Conservation (phyloP, 345 rosid genomes). For the Murraya paniculata region DNA sequence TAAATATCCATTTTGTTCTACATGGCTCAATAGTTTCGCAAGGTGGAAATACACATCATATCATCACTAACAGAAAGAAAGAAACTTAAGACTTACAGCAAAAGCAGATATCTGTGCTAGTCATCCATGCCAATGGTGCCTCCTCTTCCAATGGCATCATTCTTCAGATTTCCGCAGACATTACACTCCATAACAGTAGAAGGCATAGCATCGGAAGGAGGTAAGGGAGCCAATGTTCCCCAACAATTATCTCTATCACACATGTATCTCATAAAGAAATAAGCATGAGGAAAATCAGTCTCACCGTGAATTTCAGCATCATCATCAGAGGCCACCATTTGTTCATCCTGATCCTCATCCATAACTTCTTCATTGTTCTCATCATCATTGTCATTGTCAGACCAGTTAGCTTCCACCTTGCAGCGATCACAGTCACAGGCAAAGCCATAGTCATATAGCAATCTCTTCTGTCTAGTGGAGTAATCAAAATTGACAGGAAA, state of each 20-base stretch:
- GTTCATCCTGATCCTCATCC: conserved; percentile 43
- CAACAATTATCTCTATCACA: conserved; percentile 62
- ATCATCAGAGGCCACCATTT: conserved; percentile 30
- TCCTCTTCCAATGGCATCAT: conserved; percentile 29
- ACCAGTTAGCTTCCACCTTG: conserved; percentile 88
- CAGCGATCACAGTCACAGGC: conserved; percentile 79
- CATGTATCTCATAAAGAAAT: conserved; percentile 77
- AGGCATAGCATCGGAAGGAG: conserved; percentile 31
- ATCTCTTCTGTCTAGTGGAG: conserved; percentile 50
- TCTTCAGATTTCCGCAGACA: conserved; percentile 69
- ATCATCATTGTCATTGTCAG: conserved; percentile 47
- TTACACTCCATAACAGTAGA: conserved; percentile 74
- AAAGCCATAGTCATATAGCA: conserved; percentile 79
- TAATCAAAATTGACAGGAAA: conserved; percentile 81
- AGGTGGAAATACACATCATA: not conserved
- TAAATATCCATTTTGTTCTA: not conserved
- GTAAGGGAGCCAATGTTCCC: conserved; percentile 81
- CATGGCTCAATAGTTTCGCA: not conserved
- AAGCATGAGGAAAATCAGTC: conserved; percentile 70
- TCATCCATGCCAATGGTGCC: conserved; percentile 19
- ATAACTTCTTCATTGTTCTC: conserved; percentile 24
- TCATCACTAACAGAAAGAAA: not conserved
- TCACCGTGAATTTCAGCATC: conserved; percentile 23
- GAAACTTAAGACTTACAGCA: not conserved
- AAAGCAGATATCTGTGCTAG: not conserved